Base-by-base conservation (phyloP, 2,329 filamentous ascomycete species). In the Hypoxylon sp. region DNA sequence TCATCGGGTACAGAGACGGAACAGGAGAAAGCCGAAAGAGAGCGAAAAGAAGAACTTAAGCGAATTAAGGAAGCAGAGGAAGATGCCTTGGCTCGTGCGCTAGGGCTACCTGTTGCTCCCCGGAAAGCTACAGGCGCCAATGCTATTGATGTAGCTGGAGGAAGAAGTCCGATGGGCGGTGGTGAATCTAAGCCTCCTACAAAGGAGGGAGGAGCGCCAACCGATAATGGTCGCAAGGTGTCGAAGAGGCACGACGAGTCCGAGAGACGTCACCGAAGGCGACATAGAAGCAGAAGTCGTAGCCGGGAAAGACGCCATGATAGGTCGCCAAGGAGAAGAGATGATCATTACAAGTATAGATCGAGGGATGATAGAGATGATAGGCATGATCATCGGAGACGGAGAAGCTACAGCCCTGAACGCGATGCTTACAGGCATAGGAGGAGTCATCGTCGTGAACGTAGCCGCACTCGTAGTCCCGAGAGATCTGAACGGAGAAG, bases 61-160 rank as follows among this genome's bases (percentile, higher is more conserved):
- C 90, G 87, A 73, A 87, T 98, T 78, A 98, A 97, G 77, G 92
- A 97, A 79, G 93, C 92, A 0, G 96, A 99, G 76, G 93, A 97
- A 78, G 95, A 98, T 79, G 96, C 94, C 1, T 91, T 98, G 78
- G 90, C 94, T 2, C 86, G 85, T 48, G 94, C 94, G 0, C 83
- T 99, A 59, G 96, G 96, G 0, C 82, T 98, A 31, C 94, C 93
- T 0, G 85, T 92, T 1, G 87, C 91, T 0, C 82, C 85, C 5
- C 85, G 88, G 56, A 86, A 88, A 53, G 83, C 83, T 0, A 87
- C 86, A 1, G 87, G 86, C 3, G 86, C 87, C 2, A 97, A 96
- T 78, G 88, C 92, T 0, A 80, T 97, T 10, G 91, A 89, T 44
- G 86, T 91, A 29, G 74, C 72, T 63, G 75, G 73, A 63, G 33